phyloP scores from a whole-genome alignment of 257 asterid genomes.

The Salvia splendens region DNA sequence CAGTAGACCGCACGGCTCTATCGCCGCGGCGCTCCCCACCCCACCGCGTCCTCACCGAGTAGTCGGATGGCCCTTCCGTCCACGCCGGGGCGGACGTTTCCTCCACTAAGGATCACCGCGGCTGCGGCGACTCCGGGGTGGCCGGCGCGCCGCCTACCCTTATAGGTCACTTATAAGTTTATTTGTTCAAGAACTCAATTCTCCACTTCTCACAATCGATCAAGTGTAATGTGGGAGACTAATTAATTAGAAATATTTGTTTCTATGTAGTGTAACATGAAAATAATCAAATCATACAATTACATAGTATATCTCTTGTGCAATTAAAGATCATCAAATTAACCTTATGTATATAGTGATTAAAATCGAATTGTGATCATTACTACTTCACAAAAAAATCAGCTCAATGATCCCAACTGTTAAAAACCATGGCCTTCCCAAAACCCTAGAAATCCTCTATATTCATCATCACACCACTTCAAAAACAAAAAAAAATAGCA shows the following conservation, averaged over 20 bases:
- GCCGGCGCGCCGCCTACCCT: no score
- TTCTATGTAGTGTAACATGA: constrained; percentile 11
- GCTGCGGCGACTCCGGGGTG: no score
- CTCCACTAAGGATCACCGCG: no score
- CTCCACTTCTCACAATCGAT: neutral
- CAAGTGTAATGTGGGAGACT: neutral
- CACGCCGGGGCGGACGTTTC: no score
- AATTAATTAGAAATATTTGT: neutral
- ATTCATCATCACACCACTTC: constrained; percentile 50
- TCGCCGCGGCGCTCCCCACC: no score
- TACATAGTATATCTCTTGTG: constrained; percentile 22
- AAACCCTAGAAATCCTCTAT: constrained; percentile 52
- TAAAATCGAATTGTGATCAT: constrained; percentile 25
- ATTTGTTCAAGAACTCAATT: neutral
- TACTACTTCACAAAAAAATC: constrained; percentile 28
- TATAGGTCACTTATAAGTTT: neutral
- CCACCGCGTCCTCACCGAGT: no score
- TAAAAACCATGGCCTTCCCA: constrained; percentile 51
- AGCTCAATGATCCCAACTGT: constrained; percentile 41
- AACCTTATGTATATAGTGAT: constrained; percentile 27
- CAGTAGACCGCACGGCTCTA: no score
- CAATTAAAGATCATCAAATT: constrained; percentile 9
- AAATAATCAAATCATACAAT: constrained; percentile 27
- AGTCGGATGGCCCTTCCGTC: no score
- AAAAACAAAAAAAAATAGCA: constrained; percentile 33